Evolutionary conservation across 2,329 filamentous ascomycete species (phyloP).

Genomic region (Aplosporella prunicola): DNA sequence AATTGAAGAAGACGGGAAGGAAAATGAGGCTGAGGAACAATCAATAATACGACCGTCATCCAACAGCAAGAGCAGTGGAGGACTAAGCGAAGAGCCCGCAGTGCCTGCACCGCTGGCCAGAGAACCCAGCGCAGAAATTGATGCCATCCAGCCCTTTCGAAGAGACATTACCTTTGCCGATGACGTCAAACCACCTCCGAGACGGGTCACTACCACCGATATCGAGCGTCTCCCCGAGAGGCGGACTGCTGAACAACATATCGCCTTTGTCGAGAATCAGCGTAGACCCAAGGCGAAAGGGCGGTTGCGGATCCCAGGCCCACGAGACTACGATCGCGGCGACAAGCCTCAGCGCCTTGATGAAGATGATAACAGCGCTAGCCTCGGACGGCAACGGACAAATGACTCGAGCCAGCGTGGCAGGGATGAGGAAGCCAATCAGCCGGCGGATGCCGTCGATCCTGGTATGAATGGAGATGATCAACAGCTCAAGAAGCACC

Average conservation of each 20-base stretch:
- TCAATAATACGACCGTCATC: too few relatives aligned
- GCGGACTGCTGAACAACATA: slow-evolving; percentile 63
- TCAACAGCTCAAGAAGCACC: slow-evolving; percentile 41
- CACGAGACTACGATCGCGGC: slow-evolving; percentile 79
- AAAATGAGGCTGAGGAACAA: slow-evolving; percentile 15
- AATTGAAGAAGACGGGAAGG: slow-evolving; percentile 40
- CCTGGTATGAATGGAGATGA: slow-evolving; percentile 27
- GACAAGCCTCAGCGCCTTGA: slow-evolving; percentile 56
- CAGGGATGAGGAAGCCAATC: slow-evolving; percentile 16
- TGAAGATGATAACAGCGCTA: slow-evolving; percentile 31
- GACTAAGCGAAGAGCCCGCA: too few relatives aligned
- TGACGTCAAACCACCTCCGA: slow-evolving; percentile 52
- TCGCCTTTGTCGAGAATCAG: slow-evolving; percentile 79
- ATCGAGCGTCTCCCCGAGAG: slow-evolving; percentile 41
- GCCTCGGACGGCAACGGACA: slow-evolving; percentile 3
- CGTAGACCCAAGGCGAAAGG: slow-evolving; percentile 62
- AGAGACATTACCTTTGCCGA: slow-evolving; percentile 60
- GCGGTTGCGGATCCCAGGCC: slow-evolving; percentile 80
- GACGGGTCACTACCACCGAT: slow-evolving; percentile 41
- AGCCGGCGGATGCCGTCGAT: slow-evolving; percentile 10
- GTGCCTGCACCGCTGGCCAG: too few relatives aligned
- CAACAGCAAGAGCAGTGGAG: background rate
- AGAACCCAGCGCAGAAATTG: too few relatives aligned
- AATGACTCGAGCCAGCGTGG: slow-evolving; percentile 36
- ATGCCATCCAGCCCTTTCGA: slow-evolving; percentile 19